Base-by-base conservation (phyloP, 2,329 filamentous ascomycete genomes). In the Aspergillus novoparasiticus region DNA sequence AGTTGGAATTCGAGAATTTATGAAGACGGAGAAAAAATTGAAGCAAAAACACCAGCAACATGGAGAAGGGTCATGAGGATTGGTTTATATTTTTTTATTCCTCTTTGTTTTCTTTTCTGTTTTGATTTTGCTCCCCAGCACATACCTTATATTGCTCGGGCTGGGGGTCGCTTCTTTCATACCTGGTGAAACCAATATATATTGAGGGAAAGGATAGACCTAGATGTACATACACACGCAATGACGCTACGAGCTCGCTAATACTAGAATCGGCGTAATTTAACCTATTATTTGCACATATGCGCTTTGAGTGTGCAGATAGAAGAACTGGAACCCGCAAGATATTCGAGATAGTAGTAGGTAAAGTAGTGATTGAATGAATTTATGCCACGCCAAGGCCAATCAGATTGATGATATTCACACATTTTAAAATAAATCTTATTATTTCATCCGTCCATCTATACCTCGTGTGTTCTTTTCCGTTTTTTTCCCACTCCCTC, bases 1-100 rank as follows among this genome's bases (percentile, higher is more conserved):
- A 0, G 91, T 98, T 11, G 95, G 94, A 0, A 97, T 99, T 68
- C 84, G 92, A 65, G 94, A 97, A 77, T 99, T 99, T 73, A 98
- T 99, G 94, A 93, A 90, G 82, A 93, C 90, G 64, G 95, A 99
- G 82, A 98, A 98, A 85, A 90, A 84, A 76, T 78, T 99, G 64
- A 94, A 92, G 78, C 84, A 91, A 77, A 90, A 87, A 77, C 91
- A 94, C 75, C 77, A 80, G 71, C 79, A 82, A 58, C 87, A 82
- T 60, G 86, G 84, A n/a, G 68, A 59, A 23, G 53, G 57, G n/a
- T 26, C 60, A 28, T 76, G 64, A 71, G 45, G 23, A 16, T 10
- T 30, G 23, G 8, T 11, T 53, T 34, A 8, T 36, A 28, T 28
- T 1, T 6, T 56, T 46, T 30, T 3, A 56, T 56, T 12, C 19